These are phyloP conservation scores for Russula dissimulans DNA, from an alignment of 768 basidiomycete species.

Conservation along the genomic window DNA sequence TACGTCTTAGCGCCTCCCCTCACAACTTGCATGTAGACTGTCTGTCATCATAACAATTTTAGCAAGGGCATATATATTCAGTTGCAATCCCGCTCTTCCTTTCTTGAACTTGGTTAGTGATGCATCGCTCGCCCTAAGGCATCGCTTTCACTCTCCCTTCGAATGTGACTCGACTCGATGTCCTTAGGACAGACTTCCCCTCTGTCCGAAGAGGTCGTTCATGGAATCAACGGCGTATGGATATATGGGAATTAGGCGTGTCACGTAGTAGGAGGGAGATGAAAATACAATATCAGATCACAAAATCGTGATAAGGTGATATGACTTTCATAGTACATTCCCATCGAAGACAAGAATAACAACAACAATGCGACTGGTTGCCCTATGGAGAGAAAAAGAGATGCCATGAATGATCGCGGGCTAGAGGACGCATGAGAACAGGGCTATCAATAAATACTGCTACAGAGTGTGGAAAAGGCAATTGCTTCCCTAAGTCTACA, in stretches of 20 bases:
- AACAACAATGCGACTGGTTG: not conserved
- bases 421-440: slow-evolving; percentile 2
- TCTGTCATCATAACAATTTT: slow-evolving; percentile 16
- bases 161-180: not conserved
- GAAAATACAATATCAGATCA: not conserved
- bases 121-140: not conserved
- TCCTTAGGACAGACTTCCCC: not conserved
- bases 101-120: slow-evolving; percentile 4
- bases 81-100: not conserved
- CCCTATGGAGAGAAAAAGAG: not conserved
- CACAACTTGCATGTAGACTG: slow-evolving; percentile 20
- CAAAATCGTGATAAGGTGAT: slow-evolving; percentile 4
- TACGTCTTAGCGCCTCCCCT: slow-evolving; percentile 14
- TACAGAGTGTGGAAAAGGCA: slow-evolving; percentile 6
- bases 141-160: not conserved
- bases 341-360: not conserved
- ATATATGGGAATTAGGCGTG: not conserved
- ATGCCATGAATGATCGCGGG: slow-evolving; percentile 5
- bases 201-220: not conserved
- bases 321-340: slow-evolving; percentile 7
- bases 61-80: slow-evolving; percentile 17
- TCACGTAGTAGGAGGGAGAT: not conserved
- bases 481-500: slow-evolving; percentile 1
- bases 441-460: slow-evolving; percentile 2
- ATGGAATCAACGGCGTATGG: not conserved